Base-by-base conservation (phyloP, 805 yeast species). In the Metschnikowia santaceciliae region DNA sequence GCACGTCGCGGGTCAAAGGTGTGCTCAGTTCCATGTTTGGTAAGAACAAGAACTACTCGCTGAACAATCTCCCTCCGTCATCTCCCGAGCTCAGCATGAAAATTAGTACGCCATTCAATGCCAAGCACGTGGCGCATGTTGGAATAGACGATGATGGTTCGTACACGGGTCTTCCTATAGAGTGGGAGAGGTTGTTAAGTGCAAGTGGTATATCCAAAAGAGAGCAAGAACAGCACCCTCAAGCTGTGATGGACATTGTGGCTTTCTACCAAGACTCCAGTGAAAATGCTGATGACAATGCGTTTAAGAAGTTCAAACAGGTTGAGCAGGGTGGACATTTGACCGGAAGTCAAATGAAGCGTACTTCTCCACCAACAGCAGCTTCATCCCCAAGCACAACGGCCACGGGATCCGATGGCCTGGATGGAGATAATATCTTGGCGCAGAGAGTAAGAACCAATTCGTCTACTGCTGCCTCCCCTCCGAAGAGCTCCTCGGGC, bases 151-250 rank as follows among this genome's bases (percentile, higher is more conserved):
- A 79, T 55, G 80, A 90, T 19, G 97, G 97, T 11, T 86, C 88
- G 41, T 92, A 86, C 65, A 89, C 94, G 0, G 98, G 97, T 2
- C 73, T 94, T 40, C 99, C 99, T 0, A 84, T 81, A 30, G 96
- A 90, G 61, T 94, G 99, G 99, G 90, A 90, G 55, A 79, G 81
- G 54, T 74, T 91, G 34, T 75, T 94, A 48, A 78, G 85, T 11
- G 88, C 94, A 1, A 86, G 90, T 61, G 97, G 97, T 48, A 90
- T 94, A 52, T 82, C 96, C 5, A 83, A 80, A 55, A 86, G 81
- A 55, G 99, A 94, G 61, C 96, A 90, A 70, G 84, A 85, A 63
- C 88, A 86, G 54, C 89, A 94, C 67, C 97, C 97, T 1, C 91
- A 89, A 66, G 97, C 96, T 1, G 96, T 94, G 4, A 86, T 86